Evolutionary conservation across 2,329 filamentous ascomycete genomes (phyloP).

Genomic region (Aureobasidium sp.): DNA sequence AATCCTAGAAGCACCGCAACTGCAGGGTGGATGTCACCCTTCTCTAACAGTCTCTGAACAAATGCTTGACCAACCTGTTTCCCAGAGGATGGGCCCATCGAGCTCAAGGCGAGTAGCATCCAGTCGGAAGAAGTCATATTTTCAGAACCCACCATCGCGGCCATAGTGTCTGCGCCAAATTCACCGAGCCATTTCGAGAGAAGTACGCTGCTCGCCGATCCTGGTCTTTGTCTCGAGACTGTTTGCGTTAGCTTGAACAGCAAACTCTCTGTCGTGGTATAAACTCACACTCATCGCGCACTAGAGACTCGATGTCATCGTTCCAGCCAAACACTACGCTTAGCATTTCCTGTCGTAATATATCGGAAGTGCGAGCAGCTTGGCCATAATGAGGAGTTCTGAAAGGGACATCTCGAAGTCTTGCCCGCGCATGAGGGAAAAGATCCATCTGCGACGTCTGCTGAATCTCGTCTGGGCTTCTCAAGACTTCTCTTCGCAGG

Average conservation of each 20-base stretch:
- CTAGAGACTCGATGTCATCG: constrained; percentile 69
- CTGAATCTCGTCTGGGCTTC: constrained; percentile 64
- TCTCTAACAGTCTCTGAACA: constrained; percentile 81
- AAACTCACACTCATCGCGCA: constrained; percentile 67
- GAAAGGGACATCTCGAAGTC: constrained; percentile 77
- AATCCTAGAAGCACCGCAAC: constrained; percentile 89
- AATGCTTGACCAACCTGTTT: constrained; percentile 88
- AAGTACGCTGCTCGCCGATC: constrained; percentile 72
- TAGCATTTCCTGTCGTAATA: constrained; percentile 84
- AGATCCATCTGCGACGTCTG: constrained; percentile 60
- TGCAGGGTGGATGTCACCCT: constrained; percentile 83
- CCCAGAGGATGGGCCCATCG: constrained; percentile 69
- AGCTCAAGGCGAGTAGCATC: constrained; percentile 90
- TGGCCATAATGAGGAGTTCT: constrained; percentile 55
- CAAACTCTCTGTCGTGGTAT: neutral
- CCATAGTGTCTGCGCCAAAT: constrained; percentile 72
- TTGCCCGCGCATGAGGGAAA: constrained; percentile 76
- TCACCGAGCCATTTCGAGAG: constrained; percentile 91
- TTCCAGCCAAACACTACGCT: constrained; percentile 94
- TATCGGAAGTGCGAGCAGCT: constrained; percentile 49
- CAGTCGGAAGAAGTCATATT: constrained; percentile 92
- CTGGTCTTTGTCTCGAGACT: constrained; percentile 62
- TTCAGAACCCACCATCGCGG: constrained; percentile 64
- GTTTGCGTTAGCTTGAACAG: constrained; percentile 23
- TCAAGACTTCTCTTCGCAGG: constrained; percentile 70